Base-by-base conservation (phyloP, 805 yeast species). In the Kodamaea lidongshanica region DNA sequence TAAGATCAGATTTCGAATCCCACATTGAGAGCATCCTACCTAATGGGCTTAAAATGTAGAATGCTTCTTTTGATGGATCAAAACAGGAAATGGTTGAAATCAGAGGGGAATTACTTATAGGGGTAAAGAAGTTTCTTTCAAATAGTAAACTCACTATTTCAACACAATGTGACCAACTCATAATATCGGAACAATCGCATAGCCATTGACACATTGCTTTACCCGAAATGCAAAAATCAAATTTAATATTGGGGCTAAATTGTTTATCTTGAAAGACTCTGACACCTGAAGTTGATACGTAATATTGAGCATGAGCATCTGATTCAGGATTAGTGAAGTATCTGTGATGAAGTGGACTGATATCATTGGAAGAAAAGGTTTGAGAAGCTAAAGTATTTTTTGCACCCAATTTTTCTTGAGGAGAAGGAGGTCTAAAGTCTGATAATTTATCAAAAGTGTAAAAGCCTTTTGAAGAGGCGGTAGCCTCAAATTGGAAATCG, bases 261-360 rank as follows among this genome's bases (percentile, higher is more conserved):
- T 44, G 41, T 34, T 64, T 65, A 26, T 69, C 48, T 24, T 61
- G 49, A 40, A 72, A 73, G 3, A 83, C 44, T 12, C 95, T 56
- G 3, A 84, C 65, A 1, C 96, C 96, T 7, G 54, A 58, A 14
- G 58, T 44, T 0, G 88, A 72, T 4, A 73, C 77, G 48, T 79
- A 87, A 50, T 87, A 87, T 50, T 88, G 96, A 6, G 73, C 52
- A 47, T 77, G 83, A 0, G 94, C 66, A 40, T 82, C 89, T 0
- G 94, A 81, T 47, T 82, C 94, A 0, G 96, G 96, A 45, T 88
- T 88, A 4, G 89, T 77, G 58, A 86, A 86, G 46, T 72, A 84
- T 23, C 72, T 67, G 45, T 84, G 94, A 33, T 74, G 72, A 40
- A 80, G 77, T 0, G 95, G 94, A 4, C 84, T 76, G 5, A 27